Evolutionary conservation across 768 basidiomycete genomes (phyloP).

Genomic region (Collybia sp.): DNA sequence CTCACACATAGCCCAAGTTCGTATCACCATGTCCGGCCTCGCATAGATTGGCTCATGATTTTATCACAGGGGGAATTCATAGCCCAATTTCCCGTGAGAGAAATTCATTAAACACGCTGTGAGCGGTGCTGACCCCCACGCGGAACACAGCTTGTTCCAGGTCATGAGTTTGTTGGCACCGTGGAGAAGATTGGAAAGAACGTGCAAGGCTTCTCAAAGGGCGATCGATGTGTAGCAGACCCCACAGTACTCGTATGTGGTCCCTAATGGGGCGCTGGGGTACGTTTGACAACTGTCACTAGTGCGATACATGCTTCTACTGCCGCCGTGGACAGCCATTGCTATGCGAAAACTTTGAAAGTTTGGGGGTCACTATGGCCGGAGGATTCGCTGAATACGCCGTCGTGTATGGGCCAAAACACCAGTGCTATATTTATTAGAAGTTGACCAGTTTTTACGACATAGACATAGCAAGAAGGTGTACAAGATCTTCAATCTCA

Average conservation of each 20-base stretch:
- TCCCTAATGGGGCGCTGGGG: too few relatives aligned
- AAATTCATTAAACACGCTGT: not conserved
- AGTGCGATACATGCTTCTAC: constrained; percentile 58
- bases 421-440: too few relatives aligned
- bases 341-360: constrained; percentile 67
- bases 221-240: constrained; percentile 66
- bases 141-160: constrained; percentile 32
- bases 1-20: constrained; percentile 40
- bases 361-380: constrained; percentile 55
- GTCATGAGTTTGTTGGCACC: constrained; percentile 31
- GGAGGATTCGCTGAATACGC: constrained; percentile 79
- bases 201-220: constrained; percentile 53
- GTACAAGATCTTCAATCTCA: constrained; percentile 71
- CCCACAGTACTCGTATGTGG: constrained; percentile 43
- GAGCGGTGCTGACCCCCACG: not conserved
- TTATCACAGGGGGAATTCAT: constrained; percentile 53
- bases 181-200: constrained; percentile 37
- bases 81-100: constrained; percentile 59
- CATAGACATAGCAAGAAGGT: constrained; percentile 57
- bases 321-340: constrained; percentile 67
- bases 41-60: not conserved
- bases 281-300: constrained; percentile 9
- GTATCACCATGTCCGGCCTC: constrained; percentile 19
- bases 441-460: too few relatives aligned
- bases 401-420: constrained; percentile 42